Base-by-base conservation (phyloP, 1,284 basidiomycete genomes). In the Leccinum fallax region DNA sequence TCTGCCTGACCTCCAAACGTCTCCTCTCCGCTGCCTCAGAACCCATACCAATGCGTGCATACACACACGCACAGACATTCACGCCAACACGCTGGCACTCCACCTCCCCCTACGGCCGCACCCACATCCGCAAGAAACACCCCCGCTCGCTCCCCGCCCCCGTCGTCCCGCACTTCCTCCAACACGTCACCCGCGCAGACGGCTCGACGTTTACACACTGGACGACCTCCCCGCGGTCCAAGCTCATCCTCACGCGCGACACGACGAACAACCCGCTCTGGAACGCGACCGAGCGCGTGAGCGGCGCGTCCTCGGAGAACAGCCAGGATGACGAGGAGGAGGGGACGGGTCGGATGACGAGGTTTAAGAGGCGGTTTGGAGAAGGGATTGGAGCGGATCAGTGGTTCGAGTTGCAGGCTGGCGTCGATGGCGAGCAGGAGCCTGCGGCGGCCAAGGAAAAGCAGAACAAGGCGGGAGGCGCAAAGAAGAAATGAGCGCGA, bases 201-300 rank as follows among this genome's bases (percentile, higher is more conserved):
- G 93, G 93, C n/a, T 90, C 90, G 19, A 91, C 90, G 1, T 94
- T 93, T 74, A 87, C 85, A 2, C 90, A 94, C 67, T 91, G 88
- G 83, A 92, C 90, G 9, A 95, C 94, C 0, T 93, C 93, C 0
- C 94, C 94, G 0, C 86, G 87, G 5, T 89, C 90, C 3, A 76
- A 85, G 51, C 82, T 93, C 51, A 84, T 86, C 49, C 80, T 94
- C 53, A 91, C 92, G 24, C 86, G 93, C 49, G 94, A 95, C 71
- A 88, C 90, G 57, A 93, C 90, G 15, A 95, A 94, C 74, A 91
- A 94, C 73, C 90, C 89, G 10, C 75, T 93, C 26, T 96, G 87
- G 92, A 89, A 89, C 71, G 81, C 85, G 30, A 71, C 73, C 1
- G 73, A 79, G 21, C 81, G 83, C 10, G 77, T 80, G 36, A 79